Conservation (phyloP, 148 eudicot genomes). For the Dianthus caryophyllus region DNA sequence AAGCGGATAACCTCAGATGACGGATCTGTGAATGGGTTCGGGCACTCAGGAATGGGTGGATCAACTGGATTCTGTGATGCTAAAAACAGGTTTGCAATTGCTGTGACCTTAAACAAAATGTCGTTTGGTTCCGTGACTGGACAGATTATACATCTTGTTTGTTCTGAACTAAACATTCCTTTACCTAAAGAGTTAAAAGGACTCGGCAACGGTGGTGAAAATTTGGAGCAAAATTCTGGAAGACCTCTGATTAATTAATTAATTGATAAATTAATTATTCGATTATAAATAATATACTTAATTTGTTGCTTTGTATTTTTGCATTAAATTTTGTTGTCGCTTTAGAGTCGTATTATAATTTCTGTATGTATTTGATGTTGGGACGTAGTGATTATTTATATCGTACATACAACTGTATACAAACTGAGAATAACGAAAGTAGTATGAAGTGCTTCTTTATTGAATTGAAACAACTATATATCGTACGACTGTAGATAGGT, state of each 20-base stretch:
- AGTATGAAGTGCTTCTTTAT: too few relatives aligned
- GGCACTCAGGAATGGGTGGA: conserved; percentile 97
- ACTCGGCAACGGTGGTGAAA: conserved; percentile 23
- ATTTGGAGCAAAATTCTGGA: conserved; percentile 24
- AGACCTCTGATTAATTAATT: conserved; percentile 54
- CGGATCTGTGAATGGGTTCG: conserved; percentile 66
- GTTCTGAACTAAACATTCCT: conserved; percentile 74
- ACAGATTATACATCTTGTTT: conserved; percentile 57
- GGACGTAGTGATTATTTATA: background rate
- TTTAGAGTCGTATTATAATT: background rate
- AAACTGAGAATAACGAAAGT: background rate
- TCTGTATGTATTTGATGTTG: conserved; percentile 6
- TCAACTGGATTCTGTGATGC: conserved; percentile 83
- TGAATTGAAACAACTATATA: too few relatives aligned
- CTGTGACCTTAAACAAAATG: conserved; percentile 83
- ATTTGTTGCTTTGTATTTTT: background rate
- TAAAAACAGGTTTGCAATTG: conserved; percentile 65
- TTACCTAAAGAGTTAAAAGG: conserved; percentile 50
- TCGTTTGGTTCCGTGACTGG: conserved; percentile 76
- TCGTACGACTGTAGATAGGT: too few relatives aligned
- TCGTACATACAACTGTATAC: conserved; percentile 1
- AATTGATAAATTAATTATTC: conserved; percentile 44
- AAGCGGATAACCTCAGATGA: conserved; percentile 50
- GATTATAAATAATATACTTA: background rate
- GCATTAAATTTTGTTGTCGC: conserved; percentile 14